Base-by-base conservation (phyloP, 2,329 filamentous ascomycete species). In the Fonsecaea erecta region DNA sequence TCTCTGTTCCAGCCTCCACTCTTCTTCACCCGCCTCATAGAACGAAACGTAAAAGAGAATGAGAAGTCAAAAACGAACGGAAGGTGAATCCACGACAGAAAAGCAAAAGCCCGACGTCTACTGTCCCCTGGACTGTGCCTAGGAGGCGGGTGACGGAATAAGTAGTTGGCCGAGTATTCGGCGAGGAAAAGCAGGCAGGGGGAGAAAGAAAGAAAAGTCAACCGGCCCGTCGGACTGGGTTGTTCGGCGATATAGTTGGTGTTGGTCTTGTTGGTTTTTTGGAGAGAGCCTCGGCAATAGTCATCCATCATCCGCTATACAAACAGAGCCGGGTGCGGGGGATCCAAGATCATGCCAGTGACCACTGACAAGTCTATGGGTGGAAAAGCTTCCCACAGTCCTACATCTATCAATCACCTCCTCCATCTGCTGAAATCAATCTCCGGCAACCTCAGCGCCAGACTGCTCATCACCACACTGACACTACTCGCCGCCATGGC, bases 401-500 rank as follows among this genome's bases (percentile, higher is more conserved):
- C n/a, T n/a, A n/a, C n/a, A n/a, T n/a, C n/a, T n/a, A 18, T 21
- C 46, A 8, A 26, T 52, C 40, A 51, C 28, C 14, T 52, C 46
- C 18, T 35, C 43, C 43, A 30, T 30, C 30, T 64, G 26, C 28
- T 57, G 53, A 60, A 58, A 16, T 60, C 54, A 7, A 71, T 12
- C 62, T 69, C 67, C 3, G 69, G 70, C 58, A 73, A 68, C 74
- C 88, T 85, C 79, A 97, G 77, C 56, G 88, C 83, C 73, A 97
- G 78, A 79, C 90, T 94, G 75, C 92, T 96, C 74, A 86, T 79
- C 57, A 97, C 90, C 52, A 98, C 93, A 73, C 91, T 95, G 70
- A 97, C 88, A 76, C 90, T 94, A 77, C 93, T 97, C 76, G 93
- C 77, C 28, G 94, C 94, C 94, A 97, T 98, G 0, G 93, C 93